phyloP scores from a whole-genome alignment of 495 filamentous ascomycete species.

The Entonaema liquescens region DNA sequence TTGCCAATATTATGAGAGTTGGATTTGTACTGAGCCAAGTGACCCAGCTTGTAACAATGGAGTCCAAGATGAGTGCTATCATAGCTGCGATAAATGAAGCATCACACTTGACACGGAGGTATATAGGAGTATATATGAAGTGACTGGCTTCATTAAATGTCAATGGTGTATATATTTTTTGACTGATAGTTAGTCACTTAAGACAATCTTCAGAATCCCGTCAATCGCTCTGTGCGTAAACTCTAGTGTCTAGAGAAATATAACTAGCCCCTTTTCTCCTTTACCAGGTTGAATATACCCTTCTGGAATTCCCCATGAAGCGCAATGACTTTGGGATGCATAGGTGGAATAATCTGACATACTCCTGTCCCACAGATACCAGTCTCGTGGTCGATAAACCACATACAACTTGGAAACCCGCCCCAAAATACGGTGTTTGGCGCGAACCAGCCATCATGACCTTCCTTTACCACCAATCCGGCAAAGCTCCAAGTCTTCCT shows the following conservation, averaged over 20 bases:
- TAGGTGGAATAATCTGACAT: constrained; percentile 31
- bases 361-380: constrained; percentile 28
- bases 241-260: background rate
- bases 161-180: too few species aligned
- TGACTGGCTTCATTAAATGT: background rate
- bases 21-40: background rate
- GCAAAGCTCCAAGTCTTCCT: constrained; percentile 34
- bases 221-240: background rate
- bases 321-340: constrained; percentile 23
- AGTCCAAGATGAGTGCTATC: background rate
- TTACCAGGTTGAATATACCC: constrained; percentile 5
- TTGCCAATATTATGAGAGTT: background rate
- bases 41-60: background rate
- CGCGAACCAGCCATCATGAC: constrained; percentile 25
- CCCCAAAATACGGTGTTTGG: constrained; percentile 23
- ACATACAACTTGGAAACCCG: constrained; percentile 21
- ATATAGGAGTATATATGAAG: background rate
- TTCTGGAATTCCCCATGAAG: constrained; percentile 33
- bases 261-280: constrained; percentile 1
- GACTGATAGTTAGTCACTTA: too few species aligned
- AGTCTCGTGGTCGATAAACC: constrained; percentile 35
- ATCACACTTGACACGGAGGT: background rate
- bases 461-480: constrained; percentile 44
- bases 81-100: background rate
- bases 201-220: background rate